Percentiles rank a stretch among this genome's conserved stretches.
Conservation (phyloP, 371 early-diverging fungal genomes). For the Rhizopus delemar region DNA sequence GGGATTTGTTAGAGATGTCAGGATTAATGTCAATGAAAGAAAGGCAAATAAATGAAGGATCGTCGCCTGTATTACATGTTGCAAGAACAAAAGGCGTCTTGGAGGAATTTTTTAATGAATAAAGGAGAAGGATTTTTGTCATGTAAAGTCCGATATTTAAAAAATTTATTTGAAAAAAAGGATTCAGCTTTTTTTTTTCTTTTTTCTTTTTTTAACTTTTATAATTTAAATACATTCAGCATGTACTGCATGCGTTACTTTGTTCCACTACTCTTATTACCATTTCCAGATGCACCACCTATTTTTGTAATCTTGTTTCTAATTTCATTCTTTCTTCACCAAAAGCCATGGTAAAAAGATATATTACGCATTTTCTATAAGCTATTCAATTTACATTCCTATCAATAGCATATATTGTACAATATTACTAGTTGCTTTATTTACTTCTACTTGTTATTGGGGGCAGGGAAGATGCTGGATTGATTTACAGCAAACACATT, state of each 20-base stretch:
- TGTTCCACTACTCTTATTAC: constrained; percentile 63
- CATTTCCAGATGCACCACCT: constrained; percentile 70
- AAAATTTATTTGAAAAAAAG: not conserved
- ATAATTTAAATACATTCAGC: not conserved
- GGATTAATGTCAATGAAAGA: constrained; percentile 10
- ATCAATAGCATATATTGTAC: constrained; percentile 60
- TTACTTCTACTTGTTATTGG: constrained; percentile 72
- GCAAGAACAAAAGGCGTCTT: constrained; percentile 10
- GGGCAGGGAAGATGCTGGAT: constrained; percentile 72
- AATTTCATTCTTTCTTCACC: constrained; percentile 65
- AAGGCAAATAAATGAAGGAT: not conserved
- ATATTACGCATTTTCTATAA: not conserved
- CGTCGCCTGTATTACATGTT: constrained; percentile 17
- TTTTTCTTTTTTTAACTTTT: not conserved
- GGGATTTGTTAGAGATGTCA: constrained; percentile 28
- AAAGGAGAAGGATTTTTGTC: not conserved
- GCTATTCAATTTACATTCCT: not conserved
- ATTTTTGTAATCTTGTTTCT: constrained; percentile 64
- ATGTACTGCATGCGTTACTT: constrained; percentile 70
- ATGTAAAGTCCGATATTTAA: too few species aligned
- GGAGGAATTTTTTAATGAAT: constrained; percentile 23
- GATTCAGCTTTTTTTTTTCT: not conserved
- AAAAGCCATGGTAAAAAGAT: constrained; percentile 63
- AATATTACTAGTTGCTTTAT: constrained; percentile 58
- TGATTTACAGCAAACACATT: constrained; percentile 47